A percentile compares a stretch with the other conserved stretches of the same genome.
These are phyloP conservation scores for Exophiala bonariae DNA, from an alignment of 2,329 filamentous ascomycete species.

Conservation along the genomic window DNA sequence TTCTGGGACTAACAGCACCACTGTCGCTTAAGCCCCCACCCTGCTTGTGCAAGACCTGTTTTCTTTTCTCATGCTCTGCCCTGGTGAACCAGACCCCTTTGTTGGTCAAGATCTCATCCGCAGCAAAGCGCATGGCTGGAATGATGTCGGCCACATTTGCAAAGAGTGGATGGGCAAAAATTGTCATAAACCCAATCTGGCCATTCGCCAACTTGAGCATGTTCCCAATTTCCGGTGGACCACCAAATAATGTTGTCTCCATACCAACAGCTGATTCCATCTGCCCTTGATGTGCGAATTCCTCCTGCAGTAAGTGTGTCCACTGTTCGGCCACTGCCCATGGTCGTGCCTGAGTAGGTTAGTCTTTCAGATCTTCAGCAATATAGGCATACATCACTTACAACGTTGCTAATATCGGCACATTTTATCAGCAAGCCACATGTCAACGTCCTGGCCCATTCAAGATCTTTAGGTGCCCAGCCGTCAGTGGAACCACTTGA, in stretches of 20 bases:
- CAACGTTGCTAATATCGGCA: slow-evolving; percentile 97
- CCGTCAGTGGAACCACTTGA: slow-evolving; percentile 64
- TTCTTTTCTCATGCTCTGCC: slow-evolving; percentile 62
- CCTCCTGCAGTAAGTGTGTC: slow-evolving; percentile 92
- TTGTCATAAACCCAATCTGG: slow-evolving; percentile 94
- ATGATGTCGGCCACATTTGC: slow-evolving; percentile 83
- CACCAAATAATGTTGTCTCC: slow-evolving; percentile 78
- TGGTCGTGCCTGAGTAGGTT: slow-evolving; percentile 66
- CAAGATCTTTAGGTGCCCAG: slow-evolving; percentile 74
- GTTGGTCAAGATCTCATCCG: slow-evolving; percentile 78
- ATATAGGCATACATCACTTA: slow-evolving; percentile 50
- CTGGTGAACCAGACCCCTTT: slow-evolving; percentile 70
- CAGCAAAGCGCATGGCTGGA: slow-evolving; percentile 79
- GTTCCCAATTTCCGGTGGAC: slow-evolving; percentile 78
- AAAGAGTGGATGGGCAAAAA: slow-evolving; percentile 92
- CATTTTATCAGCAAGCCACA: slow-evolving; percentile 96
- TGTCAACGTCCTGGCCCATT: slow-evolving; percentile 76
- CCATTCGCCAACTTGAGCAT: slow-evolving; percentile 78
- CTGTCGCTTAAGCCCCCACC: slow-evolving; percentile 29
- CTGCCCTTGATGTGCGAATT: slow-evolving; percentile 87
- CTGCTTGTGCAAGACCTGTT: slow-evolving; percentile 45
- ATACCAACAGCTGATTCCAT: slow-evolving; percentile 91
- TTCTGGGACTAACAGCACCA: slow-evolving; percentile 27
- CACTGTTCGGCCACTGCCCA: slow-evolving; percentile 81
- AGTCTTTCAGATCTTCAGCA: neutral